Evolutionary conservation across 768 basidiomycete species (phyloP).

Genomic region (Suillus paluster): DNA sequence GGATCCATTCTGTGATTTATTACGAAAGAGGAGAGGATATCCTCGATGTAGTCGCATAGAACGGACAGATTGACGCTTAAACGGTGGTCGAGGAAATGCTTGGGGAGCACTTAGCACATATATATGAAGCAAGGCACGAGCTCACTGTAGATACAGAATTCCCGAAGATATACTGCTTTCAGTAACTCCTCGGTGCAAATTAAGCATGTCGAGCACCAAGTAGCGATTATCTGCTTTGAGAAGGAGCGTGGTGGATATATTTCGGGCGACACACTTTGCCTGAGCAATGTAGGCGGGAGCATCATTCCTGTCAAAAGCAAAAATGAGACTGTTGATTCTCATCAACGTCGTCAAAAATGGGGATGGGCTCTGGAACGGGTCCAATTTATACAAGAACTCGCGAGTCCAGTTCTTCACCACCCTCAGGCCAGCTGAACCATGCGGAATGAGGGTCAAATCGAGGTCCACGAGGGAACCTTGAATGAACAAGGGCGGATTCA

Average conservation of each 20-base stretch:
- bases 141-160: conserved; percentile 20
- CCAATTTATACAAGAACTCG: conserved; percentile 41
- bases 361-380: conserved; percentile 12
- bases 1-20: conserved; percentile 36
- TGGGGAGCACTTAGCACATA: conserved; percentile 22
- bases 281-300: conserved; percentile 40
- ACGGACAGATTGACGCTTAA: conserved; percentile 50
- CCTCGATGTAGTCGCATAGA: conserved; percentile 57
- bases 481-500: too few relatives aligned
- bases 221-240: too few relatives aligned
- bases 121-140: not conserved
- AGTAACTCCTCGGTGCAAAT: conserved; percentile 29
- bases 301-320: conserved; percentile 40
- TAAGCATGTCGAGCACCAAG: conserved; percentile 40
- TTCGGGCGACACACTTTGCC: too few relatives aligned
- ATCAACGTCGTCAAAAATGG: conserved; percentile 46
- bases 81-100: too few relatives aligned
- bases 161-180: conserved; percentile 38
- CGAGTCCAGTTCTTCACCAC: too few relatives aligned
- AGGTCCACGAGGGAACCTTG: too few relatives aligned
- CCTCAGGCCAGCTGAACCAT: too few relatives aligned
- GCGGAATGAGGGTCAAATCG: too few relatives aligned
- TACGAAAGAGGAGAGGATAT: conserved; percentile 46
- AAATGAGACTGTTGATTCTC: conserved; percentile 41
- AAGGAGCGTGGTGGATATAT: too few relatives aligned